These are phyloP conservation scores for Sporothrix humicola DNA, from an alignment of 2,329 filamentous ascomycete species.

Conservation along the genomic window DNA sequence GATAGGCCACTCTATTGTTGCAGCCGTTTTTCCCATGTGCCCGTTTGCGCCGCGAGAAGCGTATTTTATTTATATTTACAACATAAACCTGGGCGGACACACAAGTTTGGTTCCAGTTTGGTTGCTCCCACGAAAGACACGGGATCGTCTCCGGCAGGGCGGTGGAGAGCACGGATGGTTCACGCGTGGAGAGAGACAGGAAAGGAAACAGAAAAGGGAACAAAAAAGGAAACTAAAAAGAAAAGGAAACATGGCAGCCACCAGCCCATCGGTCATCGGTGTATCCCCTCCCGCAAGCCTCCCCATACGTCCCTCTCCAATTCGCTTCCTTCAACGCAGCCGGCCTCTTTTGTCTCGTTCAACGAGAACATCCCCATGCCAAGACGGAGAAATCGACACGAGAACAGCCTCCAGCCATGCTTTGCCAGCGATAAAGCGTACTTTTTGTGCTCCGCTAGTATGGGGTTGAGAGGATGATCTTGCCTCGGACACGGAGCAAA, in stretches of 20 bases:
- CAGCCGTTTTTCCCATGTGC: neutral
- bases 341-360: neutral
- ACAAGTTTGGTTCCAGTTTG: neutral
- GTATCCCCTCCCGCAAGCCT: neutral
- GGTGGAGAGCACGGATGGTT: neutral
- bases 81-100: neutral
- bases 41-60: slow-evolving; percentile 17
- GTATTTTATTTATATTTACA: slow-evolving; percentile 4
- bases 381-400: slow-evolving; percentile 18
- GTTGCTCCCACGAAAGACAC: neutral
- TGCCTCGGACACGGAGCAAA: neutral
- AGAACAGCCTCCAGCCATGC: neutral
- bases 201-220: too few relatives aligned
- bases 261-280: slow-evolving; percentile 20
- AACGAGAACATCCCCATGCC: neutral
- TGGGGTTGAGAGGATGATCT: neutral
- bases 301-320: too few relatives aligned
- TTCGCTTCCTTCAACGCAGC: neutral
- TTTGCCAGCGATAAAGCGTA: neutral
- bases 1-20: slow-evolving; percentile 18
- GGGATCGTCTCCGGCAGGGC: neutral
- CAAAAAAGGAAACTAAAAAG: neutral
- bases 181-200: neutral
- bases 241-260: neutral
- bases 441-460: neutral